Conservation (phyloP, 2,329 filamentous ascomycete genomes). For the Monilinia fructigena region DNA sequence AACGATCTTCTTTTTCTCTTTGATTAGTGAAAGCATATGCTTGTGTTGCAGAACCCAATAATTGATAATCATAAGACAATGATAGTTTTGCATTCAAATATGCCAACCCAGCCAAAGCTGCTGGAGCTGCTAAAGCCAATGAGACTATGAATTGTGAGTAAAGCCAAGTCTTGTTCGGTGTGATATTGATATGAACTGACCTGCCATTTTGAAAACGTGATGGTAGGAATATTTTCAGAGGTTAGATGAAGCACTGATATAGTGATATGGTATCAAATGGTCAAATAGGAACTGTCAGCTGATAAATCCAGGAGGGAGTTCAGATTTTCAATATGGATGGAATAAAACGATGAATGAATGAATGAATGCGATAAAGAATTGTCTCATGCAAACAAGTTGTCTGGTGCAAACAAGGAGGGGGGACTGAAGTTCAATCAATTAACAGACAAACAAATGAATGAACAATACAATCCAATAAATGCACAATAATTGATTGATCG, state of each 20-base stretch:
- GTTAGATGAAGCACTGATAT: background rate
- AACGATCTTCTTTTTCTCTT: conserved; percentile 56
- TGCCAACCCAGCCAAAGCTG: conserved; percentile 64
- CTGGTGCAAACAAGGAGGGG: background rate
- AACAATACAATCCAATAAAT: no score
- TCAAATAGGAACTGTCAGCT: background rate
- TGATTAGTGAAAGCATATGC: conserved; percentile 46
- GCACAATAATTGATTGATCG: no score
- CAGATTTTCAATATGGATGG: no score
- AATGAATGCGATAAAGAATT: no score
- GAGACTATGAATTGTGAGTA: conserved; percentile 45
- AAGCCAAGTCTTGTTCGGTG: background rate
- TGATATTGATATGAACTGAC: conserved; percentile 23
- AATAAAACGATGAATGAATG: background rate
- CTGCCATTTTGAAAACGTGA: conserved; percentile 30
- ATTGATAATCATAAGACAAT: conserved; percentile 62
- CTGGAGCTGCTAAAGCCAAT: conserved; percentile 56
- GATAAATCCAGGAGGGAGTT: background rate
- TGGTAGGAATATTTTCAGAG: background rate
- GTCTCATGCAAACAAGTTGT: no score
- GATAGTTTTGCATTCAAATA: conserved; percentile 74
- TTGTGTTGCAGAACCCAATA: conserved; percentile 57
- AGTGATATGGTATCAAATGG: background rate
- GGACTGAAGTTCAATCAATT: background rate
- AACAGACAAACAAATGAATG: no score